A percentile compares a stretch with the other conserved stretches of the same genome.
These are phyloP conservation scores for Boletus fagicola DNA, from an alignment of 768 basidiomycete genomes.

Conservation along the genomic window DNA sequence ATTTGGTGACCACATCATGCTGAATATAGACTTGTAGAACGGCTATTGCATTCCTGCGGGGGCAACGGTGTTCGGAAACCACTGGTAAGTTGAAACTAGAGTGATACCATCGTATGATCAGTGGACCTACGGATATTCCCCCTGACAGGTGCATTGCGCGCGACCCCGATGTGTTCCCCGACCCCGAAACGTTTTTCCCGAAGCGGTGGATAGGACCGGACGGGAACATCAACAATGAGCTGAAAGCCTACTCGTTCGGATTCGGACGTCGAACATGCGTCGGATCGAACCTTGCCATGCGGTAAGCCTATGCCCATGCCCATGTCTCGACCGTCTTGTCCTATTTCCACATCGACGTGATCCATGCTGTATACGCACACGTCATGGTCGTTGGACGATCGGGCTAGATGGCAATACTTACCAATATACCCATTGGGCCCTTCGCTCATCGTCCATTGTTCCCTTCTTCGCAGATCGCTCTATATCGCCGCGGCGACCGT, in stretches of 20 bases:
- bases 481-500: constrained; percentile 61
- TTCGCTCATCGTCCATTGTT: neutral
- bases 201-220: constrained; percentile 50
- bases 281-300: constrained; percentile 23
- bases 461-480: constrained; percentile 43
- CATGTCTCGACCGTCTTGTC: no score
- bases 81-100: constrained; percentile 21
- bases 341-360: neutral
- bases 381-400: neutral
- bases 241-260: constrained; percentile 53
- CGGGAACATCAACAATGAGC: constrained; percentile 46
- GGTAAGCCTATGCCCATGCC: constrained; percentile 12
- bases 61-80: constrained; percentile 33
- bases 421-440: no score
- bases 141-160: constrained; percentile 23
- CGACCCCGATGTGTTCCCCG: constrained; percentile 27
- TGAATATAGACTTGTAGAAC: constrained; percentile 23
- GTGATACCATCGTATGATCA: neutral
- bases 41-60: constrained; percentile 36
- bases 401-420: no score
- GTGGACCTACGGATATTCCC: neutral
- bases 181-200: constrained; percentile 52
- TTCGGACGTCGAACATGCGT: constrained; percentile 43
- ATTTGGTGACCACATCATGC: no score
- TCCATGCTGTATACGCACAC: neutral